phyloP scores from a whole-genome alignment of 83 land plant species.

The Picea engelmannii region DNA sequence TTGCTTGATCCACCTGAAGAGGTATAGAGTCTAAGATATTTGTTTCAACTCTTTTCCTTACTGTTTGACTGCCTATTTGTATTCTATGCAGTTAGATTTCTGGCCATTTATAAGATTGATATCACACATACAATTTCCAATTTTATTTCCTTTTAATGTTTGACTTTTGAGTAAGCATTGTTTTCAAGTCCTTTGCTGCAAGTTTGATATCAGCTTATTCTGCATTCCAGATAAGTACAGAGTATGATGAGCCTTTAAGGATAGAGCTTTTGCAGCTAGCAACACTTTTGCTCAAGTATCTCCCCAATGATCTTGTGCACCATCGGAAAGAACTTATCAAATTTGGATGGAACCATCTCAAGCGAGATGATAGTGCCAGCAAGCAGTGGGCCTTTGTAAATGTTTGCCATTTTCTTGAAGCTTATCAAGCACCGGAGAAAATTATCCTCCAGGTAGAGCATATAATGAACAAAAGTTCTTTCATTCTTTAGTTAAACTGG shows the following conservation, averaged over 20 bases:
- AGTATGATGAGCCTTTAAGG: constrained; percentile 94
- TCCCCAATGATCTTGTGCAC: constrained; percentile 84
- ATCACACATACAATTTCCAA: neutral
- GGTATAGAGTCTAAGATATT: constrained; percentile 35
- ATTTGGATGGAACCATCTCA: constrained; percentile 98
- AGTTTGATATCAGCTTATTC: constrained; percentile 8
- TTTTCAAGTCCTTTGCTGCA: neutral
- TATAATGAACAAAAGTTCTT: neutral
- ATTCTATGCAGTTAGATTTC: neutral
- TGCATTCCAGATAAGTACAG: constrained; percentile 72
- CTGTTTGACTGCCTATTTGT: neutral
- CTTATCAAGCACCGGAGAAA: constrained; percentile 95
- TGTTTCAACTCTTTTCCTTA: neutral
- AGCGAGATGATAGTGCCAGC: constrained; percentile 97
- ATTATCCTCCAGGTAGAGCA: constrained; percentile 86
- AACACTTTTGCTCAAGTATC: constrained; percentile 85
- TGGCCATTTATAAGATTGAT: neutral
- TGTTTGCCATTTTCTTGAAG: too few relatives aligned
- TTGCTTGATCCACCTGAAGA: constrained; percentile 99
- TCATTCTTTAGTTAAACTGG: neutral
- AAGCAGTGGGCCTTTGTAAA: too few relatives aligned
- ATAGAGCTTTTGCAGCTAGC: constrained; percentile 95
- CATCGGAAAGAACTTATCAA: constrained; percentile 94
- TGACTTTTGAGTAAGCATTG: neutral
- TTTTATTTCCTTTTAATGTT: neutral